These are phyloP conservation scores for Nematodospora valgi DNA, from an alignment of 805 yeast species.

Conservation along the genomic window DNA sequence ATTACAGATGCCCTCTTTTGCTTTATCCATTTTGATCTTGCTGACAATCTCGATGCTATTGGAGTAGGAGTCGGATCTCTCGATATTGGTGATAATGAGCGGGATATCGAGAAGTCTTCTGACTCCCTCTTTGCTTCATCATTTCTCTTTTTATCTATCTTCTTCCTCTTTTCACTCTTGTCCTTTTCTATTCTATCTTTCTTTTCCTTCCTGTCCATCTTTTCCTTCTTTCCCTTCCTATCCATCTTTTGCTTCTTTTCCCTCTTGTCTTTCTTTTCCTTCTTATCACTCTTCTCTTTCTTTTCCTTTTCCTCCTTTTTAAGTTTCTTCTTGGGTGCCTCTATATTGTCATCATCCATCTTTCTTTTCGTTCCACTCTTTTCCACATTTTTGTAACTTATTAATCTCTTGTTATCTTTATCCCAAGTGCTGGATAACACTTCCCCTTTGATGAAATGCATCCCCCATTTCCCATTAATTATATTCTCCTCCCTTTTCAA, in stretches of 20 bases:
- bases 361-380: conserved; percentile 17
- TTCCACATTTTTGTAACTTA: conserved; percentile 11
- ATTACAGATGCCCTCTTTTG: conserved; percentile 89
- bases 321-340: conserved; percentile 20
- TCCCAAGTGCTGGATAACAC: conserved; percentile 83
- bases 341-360: conserved; percentile 20
- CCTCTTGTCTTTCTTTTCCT: conserved; percentile 20
- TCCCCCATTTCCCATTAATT: conserved; percentile 84
- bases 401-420: conserved; percentile 37
- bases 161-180: conserved; percentile 19
- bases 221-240: conserved; percentile 17
- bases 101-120: no score
- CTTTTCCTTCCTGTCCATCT: conserved; percentile 23
- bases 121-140: conserved; percentile 10
- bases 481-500: conserved; percentile 64
- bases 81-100: conserved; percentile 5
- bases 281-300: conserved; percentile 23
- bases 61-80: conserved; percentile 8
- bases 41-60: conserved; percentile 44
- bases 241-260: conserved; percentile 15
- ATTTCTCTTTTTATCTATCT: conserved; percentile 16
- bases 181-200: conserved; percentile 22
- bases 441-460: conserved; percentile 83
- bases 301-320: conserved; percentile 17
- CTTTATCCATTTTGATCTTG: conserved; percentile 81